A percentile compares a stretch with the other conserved stretches of the same genome.
Evolutionary conservation across 805 yeast genomes (phyloP).

Genomic region (Kurtzmaniella cleridarum): DNA sequence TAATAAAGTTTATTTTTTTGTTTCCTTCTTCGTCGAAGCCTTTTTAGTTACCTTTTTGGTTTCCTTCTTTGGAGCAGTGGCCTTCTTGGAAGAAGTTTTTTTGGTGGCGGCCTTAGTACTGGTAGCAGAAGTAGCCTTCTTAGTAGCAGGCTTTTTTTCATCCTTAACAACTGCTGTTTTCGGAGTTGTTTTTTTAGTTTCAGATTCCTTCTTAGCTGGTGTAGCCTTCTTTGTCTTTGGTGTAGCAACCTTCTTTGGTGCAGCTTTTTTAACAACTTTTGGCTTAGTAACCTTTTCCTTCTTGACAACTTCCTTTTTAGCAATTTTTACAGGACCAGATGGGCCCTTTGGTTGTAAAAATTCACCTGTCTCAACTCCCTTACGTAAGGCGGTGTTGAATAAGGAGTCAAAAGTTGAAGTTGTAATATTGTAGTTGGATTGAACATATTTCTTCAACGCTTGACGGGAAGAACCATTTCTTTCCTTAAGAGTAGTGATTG

Average conservation of each 20-base stretch:
- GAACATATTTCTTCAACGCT: slow-evolving; percentile 79
- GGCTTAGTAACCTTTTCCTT: slow-evolving; percentile 24
- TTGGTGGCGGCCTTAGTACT: slow-evolving; percentile 15
- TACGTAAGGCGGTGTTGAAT: slow-evolving; percentile 73
- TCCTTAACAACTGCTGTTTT: slow-evolving; percentile 6
- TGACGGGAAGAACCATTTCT: slow-evolving; percentile 85
- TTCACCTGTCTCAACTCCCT: slow-evolving; percentile 73
- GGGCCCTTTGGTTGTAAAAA: slow-evolving; percentile 87
- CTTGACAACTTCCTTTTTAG: slow-evolving; percentile 36
- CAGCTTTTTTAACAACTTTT: slow-evolving; percentile 10
- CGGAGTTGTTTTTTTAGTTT: slow-evolving; percentile 7
- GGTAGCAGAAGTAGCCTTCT: slow-evolving; percentile 12
- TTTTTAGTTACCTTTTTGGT: slow-evolving; percentile 14
- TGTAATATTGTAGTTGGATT: slow-evolving; percentile 52
- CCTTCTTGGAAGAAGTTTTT: slow-evolving; percentile 16
- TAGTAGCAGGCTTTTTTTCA: slow-evolving; percentile 9
- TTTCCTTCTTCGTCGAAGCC: slow-evolving; percentile 11
- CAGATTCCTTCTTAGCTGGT: slow-evolving; percentile 18
- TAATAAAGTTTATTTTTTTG: slow-evolving; percentile 1
- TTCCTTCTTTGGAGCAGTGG: slow-evolving; percentile 21
- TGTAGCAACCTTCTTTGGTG: slow-evolving; percentile 21
- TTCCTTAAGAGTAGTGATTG: slow-evolving; percentile 65
- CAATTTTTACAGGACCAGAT: slow-evolving; percentile 75
- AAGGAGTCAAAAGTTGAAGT: slow-evolving; percentile 66
- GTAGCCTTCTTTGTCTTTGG: slow-evolving; percentile 16